Percentiles rank a stretch among this genome's conserved stretches.
phyloP scores from a whole-genome alignment of 306 rosid genomes.

The Quercus bicolor region DNA sequence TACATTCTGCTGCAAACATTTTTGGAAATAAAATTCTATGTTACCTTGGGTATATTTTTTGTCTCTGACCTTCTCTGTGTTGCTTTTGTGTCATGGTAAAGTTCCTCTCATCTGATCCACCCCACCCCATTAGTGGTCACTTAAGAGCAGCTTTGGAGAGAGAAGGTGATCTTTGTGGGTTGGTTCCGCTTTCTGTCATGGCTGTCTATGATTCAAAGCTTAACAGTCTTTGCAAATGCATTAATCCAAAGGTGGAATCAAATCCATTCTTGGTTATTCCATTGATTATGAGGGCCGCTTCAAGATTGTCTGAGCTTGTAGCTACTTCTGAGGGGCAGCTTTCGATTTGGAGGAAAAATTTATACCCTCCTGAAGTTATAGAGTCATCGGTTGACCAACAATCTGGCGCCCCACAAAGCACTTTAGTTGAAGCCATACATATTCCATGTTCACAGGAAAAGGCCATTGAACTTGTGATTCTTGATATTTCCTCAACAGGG shows the following conservation, averaged over 20 bases:
- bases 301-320: slow-evolving; percentile 45
- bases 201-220: slow-evolving; percentile 56
- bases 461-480: slow-evolving; percentile 50
- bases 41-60: not conserved
- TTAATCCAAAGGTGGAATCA: slow-evolving; percentile 74
- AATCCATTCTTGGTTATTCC: slow-evolving; percentile 55
- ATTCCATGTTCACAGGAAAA: slow-evolving; percentile 66
- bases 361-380: slow-evolving; percentile 52
- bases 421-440: slow-evolving; percentile 43
- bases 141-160: slow-evolving; percentile 66
- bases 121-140: slow-evolving; percentile 87
- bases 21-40: not conserved
- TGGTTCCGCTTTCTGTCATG: slow-evolving; percentile 63
- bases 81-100: slow-evolving; percentile 37
- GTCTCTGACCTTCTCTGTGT: slow-evolving; percentile 21
- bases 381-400: slow-evolving; percentile 35
- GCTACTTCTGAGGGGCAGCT: slow-evolving; percentile 48
- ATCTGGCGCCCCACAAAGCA: slow-evolving; percentile 32
- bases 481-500: slow-evolving; percentile 50
- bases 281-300: slow-evolving; percentile 50
- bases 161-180: slow-evolving; percentile 59
- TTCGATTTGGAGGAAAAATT: slow-evolving; percentile 62
- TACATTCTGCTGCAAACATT: too few relatives aligned
- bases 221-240: slow-evolving; percentile 54
- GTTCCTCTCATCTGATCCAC: slow-evolving; percentile 49